Conservation (phyloP, 768 basidiomycete species). For the Pholiota microspora region DNA sequence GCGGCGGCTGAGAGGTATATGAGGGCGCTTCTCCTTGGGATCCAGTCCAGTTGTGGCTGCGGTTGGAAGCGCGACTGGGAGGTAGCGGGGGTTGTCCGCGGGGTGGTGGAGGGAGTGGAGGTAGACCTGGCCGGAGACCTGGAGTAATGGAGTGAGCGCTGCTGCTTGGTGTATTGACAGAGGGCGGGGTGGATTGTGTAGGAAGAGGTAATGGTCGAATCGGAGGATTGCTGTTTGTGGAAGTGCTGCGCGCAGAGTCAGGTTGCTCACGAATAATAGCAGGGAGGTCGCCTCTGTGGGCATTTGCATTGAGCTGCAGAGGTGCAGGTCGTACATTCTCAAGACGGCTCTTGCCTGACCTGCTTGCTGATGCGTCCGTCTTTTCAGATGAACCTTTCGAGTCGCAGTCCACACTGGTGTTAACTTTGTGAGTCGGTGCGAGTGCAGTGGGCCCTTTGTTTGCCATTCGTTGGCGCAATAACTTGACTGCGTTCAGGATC, state of each 20-base stretch:
- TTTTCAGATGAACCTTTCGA: constrained; percentile 12
- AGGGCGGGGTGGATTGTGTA: constrained; percentile 29
- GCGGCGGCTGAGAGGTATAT: constrained; percentile 42
- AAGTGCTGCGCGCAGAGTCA: constrained; percentile 47
- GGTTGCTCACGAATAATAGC: constrained; percentile 66
- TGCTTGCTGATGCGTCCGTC: constrained; percentile 24
- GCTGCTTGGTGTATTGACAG: constrained; percentile 29
- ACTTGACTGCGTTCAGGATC: constrained; percentile 82
- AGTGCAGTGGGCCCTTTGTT: constrained; percentile 12
- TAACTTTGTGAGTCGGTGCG: constrained; percentile 12
- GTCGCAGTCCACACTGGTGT: constrained; percentile 13
- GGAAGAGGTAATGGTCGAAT: constrained; percentile 53
- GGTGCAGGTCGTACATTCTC: constrained; percentile 77
- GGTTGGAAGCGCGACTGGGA: constrained; percentile 34
- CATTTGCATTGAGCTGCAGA: constrained; percentile 61
- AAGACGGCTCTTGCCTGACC: constrained; percentile 42
- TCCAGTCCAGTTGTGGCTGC: constrained; percentile 40
- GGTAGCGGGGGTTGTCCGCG: constrained; percentile 61
- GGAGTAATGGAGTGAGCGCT: constrained; percentile 32
- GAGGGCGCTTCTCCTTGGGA: constrained; percentile 61
- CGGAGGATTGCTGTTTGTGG: constrained; percentile 20
- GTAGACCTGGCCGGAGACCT: constrained; percentile 44
- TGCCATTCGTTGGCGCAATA: constrained; percentile 60
- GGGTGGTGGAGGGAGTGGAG: constrained; percentile 70
- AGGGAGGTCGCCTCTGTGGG: constrained; percentile 63